Evolutionary conservation across 306 rosid genomes (phyloP).

Genomic region (Psophocarpus tetragonolobus): DNA sequence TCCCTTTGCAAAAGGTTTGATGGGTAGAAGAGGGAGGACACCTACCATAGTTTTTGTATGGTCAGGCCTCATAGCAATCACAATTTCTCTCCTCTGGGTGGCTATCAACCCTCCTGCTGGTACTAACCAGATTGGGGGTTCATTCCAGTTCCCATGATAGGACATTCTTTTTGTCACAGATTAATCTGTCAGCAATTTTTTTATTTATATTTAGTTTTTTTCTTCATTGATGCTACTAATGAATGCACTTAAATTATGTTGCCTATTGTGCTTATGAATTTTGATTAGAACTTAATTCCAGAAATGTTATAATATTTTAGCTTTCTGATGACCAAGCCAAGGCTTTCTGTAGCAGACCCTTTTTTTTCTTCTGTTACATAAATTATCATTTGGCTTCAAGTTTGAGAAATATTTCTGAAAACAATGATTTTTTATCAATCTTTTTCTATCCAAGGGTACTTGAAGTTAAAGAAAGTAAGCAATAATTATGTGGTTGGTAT

Average conservation of each 20-base stretch:
- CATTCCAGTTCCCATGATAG: conserved; percentile 76
- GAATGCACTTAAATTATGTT: conserved; percentile 17
- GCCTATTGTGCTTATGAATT: conserved; percentile 33
- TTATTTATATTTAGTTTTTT: conserved; percentile 34
- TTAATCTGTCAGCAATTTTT: conserved; percentile 19
- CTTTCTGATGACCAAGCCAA: not conserved
- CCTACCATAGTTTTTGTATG: conserved; percentile 98
- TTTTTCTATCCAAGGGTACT: not conserved
- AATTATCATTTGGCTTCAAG: not conserved
- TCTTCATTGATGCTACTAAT: conserved; percentile 4
- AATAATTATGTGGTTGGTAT: too few species aligned
- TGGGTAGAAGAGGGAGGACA: conserved; percentile 95
- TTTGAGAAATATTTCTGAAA: not conserved
- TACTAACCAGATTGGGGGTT: conserved; percentile 74
- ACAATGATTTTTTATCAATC: not conserved
- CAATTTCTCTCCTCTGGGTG: conserved; percentile 91
- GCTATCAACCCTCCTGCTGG: conserved; percentile 86
- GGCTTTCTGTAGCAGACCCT: not conserved
- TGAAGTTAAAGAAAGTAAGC: too few species aligned
- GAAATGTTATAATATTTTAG: not conserved
- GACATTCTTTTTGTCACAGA: conserved; percentile 34
- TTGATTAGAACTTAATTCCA: conserved; percentile 27
- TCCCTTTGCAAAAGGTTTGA: conserved; percentile 89
- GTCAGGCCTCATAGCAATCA: conserved; percentile 88
- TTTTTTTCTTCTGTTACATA: not conserved